A percentile compares a stretch with the other conserved stretches of the same genome.
phyloP scores from a whole-genome alignment of 495 filamentous ascomycete species.

The Tuber brumale region DNA sequence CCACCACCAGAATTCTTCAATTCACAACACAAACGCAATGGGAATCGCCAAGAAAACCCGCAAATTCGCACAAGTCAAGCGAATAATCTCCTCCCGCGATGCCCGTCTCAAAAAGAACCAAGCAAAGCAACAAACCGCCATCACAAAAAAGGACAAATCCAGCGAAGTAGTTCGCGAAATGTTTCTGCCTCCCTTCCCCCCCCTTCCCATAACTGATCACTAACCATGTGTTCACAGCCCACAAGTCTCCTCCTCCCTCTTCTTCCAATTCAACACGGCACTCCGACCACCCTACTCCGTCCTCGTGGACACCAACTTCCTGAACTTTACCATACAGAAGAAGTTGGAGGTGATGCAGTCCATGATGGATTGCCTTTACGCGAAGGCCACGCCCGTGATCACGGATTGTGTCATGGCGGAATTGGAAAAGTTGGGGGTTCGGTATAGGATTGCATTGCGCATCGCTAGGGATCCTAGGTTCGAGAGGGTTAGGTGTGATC shows the following conservation, averaged over 20 bases:
- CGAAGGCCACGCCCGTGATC: conserved; percentile 62
- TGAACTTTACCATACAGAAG: conserved; percentile 79
- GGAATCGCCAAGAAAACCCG: conserved; percentile 58
- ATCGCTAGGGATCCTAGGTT: conserved; percentile 91
- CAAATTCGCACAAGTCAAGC: conserved; percentile 60
- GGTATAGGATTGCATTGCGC: conserved; percentile 80
- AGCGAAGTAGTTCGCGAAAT: conserved; percentile 61
- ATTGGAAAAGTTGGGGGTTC: conserved; percentile 82
- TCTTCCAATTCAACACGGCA: conserved; percentile 90
- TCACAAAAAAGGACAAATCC: conserved; percentile 51
- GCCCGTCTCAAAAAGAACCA: conserved; percentile 54
- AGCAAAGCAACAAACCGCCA: conserved; percentile 50
- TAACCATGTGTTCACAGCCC: conserved; percentile 48
- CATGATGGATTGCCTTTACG: conserved; percentile 77
- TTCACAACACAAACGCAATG: conserved; percentile 46
- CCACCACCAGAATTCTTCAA: conserved; percentile 11
- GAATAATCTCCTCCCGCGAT: conserved; percentile 57
- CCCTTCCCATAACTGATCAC: conserved; percentile 29
- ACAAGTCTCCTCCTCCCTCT: conserved; percentile 77
- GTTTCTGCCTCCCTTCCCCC: conserved; percentile 42
- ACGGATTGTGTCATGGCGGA: conserved; percentile 71
- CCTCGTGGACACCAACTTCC: conserved; percentile 87
- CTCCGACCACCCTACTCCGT: conserved; percentile 83
- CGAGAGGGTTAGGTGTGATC: conserved; percentile 74
- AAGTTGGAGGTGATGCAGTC: conserved; percentile 81